Base-by-base conservation (phyloP, 106 monocot genomes). In the Xerophyta viscosa region DNA sequence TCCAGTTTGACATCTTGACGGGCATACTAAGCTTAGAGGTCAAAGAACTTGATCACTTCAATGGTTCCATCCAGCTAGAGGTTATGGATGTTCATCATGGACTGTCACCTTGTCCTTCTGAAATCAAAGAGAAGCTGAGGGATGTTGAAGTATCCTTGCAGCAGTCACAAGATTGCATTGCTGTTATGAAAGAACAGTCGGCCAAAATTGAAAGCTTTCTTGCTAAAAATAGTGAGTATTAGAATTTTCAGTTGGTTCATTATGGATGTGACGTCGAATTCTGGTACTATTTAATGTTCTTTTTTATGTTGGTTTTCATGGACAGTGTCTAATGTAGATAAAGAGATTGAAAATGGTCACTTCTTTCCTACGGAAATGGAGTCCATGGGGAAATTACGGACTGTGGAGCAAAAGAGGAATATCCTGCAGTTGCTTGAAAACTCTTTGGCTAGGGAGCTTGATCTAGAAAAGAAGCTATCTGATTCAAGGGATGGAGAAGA, bases 401-500 rank as follows among this genome's bases (percentile, higher is more conserved):
- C 58, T 46, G 60, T 51, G 3, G 74, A 83, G 41, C 77, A 93
- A 62, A 73, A 84, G 59, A 78, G 82, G 45, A 63, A 77, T 50
- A 46, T 68, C 62, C 30, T 96, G 25, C 88, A 79, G 33, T 73
- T 77, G 77, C 60, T 81, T n/a, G 89, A 96, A 56, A 88, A 86
- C 65, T 96, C 96, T 9, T 63, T 96, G 51, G 88, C 84, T 9
- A 82, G 77, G 48, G 96, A 96, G 30, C 70, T 96, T 37, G 85
- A 96, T 74, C 78, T 89, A 45, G 89, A 89, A 58, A 79, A 71
- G 31, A 71, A 63, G 62, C 76, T 96, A 0, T 62, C 69, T 6
- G 88, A 88, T 25, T 66, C 78, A 15, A 76, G 27, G 58, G 52
- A 56, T 46, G 51, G 52, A 27, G 77, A 84, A 60, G 71, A 93